Evolutionary conservation across 805 yeast genomes (phyloP).

Genomic region (Blastobotrys terrestris): DNA sequence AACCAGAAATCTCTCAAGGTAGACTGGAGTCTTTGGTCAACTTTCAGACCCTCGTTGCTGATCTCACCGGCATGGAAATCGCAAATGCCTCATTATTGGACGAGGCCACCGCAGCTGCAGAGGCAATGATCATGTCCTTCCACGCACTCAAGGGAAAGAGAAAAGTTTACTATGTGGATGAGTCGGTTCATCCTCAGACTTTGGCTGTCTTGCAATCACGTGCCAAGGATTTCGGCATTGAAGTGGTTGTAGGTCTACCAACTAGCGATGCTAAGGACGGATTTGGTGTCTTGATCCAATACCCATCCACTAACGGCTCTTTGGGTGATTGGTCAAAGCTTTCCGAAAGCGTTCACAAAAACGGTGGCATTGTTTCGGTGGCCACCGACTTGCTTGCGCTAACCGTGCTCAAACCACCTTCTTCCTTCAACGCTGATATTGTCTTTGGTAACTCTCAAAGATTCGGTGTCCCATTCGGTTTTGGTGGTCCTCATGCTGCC

Average conservation of each 20-base stretch:
- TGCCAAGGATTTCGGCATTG: constrained; percentile 67
- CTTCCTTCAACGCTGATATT: constrained; percentile 83
- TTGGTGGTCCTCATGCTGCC: constrained; percentile 99
- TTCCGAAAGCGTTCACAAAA: constrained; percentile 58
- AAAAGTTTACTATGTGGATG: constrained; percentile 62
- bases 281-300: constrained; percentile 84
- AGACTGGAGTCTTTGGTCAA: constrained; percentile 84
- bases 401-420: constrained; percentile 78
- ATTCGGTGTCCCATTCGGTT: constrained; percentile 96
- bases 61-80: constrained; percentile 88
- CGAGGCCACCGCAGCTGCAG: constrained; percentile 97
- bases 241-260: constrained; percentile 49
- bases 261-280: constrained; percentile 38
- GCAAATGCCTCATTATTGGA: constrained; percentile 93
- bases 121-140: constrained; percentile 85
- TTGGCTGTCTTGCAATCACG: constrained; percentile 71
- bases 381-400: constrained; percentile 92
- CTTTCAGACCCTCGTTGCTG: constrained; percentile 86
- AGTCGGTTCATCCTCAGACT: constrained; percentile 79
- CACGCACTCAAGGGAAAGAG: constrained; percentile 63
- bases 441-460: constrained; percentile 91
- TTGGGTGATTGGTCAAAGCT: constrained; percentile 48
- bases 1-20: constrained; percentile 97
- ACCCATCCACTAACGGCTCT: constrained; percentile 83
- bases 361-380: constrained; percentile 71